Evolutionary conservation across 768 basidiomycete genomes (phyloP), one percentile per base, ranked within the genome.

Genomic region (Neoboletus subvelutipes): DNA sequence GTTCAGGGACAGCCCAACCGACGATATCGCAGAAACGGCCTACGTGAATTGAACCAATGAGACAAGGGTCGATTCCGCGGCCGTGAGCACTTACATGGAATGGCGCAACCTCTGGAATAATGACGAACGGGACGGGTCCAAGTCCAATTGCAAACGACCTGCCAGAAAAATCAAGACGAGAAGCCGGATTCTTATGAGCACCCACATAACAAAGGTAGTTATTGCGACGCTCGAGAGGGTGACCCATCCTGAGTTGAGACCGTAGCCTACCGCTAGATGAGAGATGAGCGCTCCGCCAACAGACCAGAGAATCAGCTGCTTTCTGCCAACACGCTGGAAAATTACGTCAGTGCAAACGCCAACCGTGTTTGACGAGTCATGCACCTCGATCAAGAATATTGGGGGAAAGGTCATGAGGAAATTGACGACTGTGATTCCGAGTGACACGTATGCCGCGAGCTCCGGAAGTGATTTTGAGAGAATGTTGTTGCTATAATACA

Each of bases 401-500:
- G 94, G 88, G 9, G 92, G 90, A 69, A 94, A 88, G 0, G 84
- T 80, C 79, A 79, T 78, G 46, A 83, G 56, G 50, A 87, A 87
- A 67, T 97, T 97, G 57, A 95, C 84, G 33, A 92, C 67, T 0
- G 93, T 89, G 50, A 96, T 90, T 18, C 86, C 88, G 3, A 97
- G 72, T 2, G 93, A 94, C 20, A 95, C 82, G 62, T 91, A 88
- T 20, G 91, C 84, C 0, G 90, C 94, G 24, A 86, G 70, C 18
- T 88, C 80, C 17, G 94, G 92, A 53, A 97, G 76, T 3, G 92
- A 80, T 56, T 83, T 88, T 26, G 86, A 83, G 26, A 97, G 80
- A 61, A 97, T 97, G 47, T 86, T 83, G 62, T 92, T 94, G 73
- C 89, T 92, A 74, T 95, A 96, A 71, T 94, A 96, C 53, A 96